Conservation (phyloP, 2,329 filamentous ascomycete species). For the Botrytis squamosa region DNA sequence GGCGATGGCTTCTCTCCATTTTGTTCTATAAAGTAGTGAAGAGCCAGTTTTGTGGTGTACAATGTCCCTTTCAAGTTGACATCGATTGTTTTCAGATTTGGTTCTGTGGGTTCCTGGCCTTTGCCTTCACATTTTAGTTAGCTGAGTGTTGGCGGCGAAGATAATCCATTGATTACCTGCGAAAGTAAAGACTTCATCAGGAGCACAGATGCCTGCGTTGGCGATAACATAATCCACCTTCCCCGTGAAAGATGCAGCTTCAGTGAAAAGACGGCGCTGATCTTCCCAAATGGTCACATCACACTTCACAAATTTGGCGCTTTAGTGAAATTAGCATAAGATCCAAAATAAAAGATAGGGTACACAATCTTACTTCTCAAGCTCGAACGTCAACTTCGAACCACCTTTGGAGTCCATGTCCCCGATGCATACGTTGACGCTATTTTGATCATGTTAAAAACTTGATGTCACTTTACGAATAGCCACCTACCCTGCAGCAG, state of each 20-base stretch:
- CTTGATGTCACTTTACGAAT: no score
- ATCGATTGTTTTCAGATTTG: not conserved
- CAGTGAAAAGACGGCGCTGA: not conserved
- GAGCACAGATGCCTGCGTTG: not conserved
- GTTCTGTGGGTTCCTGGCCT: not conserved
- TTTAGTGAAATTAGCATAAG: not conserved
- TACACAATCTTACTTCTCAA: not conserved
- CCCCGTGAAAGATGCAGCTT: not conserved
- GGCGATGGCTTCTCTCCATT: not conserved
- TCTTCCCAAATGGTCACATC: not conserved
- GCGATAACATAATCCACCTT: conserved; percentile 2
- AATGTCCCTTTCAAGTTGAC: not conserved
- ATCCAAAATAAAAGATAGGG: not conserved
- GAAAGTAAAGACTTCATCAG: not conserved
- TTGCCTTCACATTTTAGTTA: not conserved
- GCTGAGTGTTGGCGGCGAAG: not conserved
- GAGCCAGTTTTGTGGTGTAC: not conserved
- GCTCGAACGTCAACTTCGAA: not conserved
- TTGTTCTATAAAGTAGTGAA: not conserved
- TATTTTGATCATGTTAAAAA: not conserved
- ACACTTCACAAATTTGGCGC: not conserved
- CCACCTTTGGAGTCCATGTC: not conserved
- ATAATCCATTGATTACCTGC: not conserved
- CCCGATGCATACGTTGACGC: not conserved
- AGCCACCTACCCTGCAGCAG: not conserved